Evolutionary conservation across 2,329 filamentous ascomycete species (phyloP), one percentile per base, ranked within the genome.

Genomic region (Calonectria fujianensis): DNA sequence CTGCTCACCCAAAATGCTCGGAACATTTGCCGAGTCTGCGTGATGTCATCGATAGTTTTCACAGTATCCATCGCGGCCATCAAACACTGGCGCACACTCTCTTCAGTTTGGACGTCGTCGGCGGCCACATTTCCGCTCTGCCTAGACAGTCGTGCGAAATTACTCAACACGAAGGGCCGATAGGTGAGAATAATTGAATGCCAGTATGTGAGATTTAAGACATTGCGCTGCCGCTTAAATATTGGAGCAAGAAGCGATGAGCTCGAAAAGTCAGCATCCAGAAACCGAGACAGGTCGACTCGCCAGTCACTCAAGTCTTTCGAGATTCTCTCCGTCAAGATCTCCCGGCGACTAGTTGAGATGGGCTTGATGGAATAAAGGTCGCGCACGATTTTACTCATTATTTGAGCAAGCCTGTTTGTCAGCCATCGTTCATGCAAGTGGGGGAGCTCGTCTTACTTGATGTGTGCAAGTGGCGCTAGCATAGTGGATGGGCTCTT

Each of bases 201-300:
- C 84, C 85, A 87, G 61, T 85, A 87, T 1, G 86, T 83, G 4
- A 87, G 73, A 51, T 86, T 87, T 1, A 88, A 76, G 0, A 87
- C 84, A 31, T 87, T 85, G 0, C 84, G 82, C 68, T 88, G 86
- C 0, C 86, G 81, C 65, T 85, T 85, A 54, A 85, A 86, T 8
- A 87, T 85, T 1, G 85, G 85, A 3, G 84, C 79, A 2, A 86
- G 78, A 3, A 85, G 78, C 0, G 84, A 76, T 2, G 80, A 77
- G 48, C 82, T 85, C 27, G 83, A 79, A 20, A 78, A 84, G 59
- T 86, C 85, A 0, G 86, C 78, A 7, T 87, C 85, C 0, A 87
- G 80, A 29, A 87, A 86, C 3, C 82, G 79, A 1, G 84, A 75
- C 16, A 86, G 71, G 24, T 84, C 83, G 0, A 73, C 75, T 18